These are phyloP conservation scores for Leishmania guyanensis DNA, from an alignment of 208 protist genomes.

Conservation along the genomic window DNA sequence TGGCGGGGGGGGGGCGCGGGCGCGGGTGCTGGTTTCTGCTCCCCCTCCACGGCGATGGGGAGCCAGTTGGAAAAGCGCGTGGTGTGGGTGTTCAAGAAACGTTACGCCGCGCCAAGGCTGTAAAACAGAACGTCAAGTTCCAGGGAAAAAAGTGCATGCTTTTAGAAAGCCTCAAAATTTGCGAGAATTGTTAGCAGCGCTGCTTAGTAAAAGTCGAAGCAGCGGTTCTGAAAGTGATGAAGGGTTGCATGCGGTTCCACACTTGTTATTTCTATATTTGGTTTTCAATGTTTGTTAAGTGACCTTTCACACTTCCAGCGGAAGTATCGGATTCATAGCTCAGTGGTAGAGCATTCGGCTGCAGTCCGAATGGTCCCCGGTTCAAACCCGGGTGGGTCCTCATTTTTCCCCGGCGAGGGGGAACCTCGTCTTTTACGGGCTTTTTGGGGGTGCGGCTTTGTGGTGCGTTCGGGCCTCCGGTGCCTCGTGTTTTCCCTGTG, in stretches of 20 bases:
- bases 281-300: rapidly evolving
- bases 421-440: too few species aligned
- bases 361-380: slow-evolving; percentile 95
- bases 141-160: background rate
- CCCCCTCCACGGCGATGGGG: too few species aligned
- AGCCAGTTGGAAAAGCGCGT: background rate
- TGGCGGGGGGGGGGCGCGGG: background rate
- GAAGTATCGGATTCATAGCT: slow-evolving; percentile 81
- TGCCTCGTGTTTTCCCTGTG: background rate
- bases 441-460: too few species aligned
- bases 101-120: background rate
- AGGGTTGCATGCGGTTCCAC: background rate
- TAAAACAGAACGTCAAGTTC: background rate
- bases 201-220: slow-evolving; percentile 90
- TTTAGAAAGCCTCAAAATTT: slow-evolving; percentile 42
- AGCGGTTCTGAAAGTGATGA: slow-evolving; percentile 28
- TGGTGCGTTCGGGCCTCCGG: background rate
- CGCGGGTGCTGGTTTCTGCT: background rate
- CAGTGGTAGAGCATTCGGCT: slow-evolving; percentile 95
- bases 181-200: slow-evolving; percentile 31
- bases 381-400: slow-evolving; percentile 95
- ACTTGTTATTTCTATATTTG: background rate
- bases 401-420: slow-evolving; percentile 35
- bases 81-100: background rate
- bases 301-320: rapidly evolving